These are phyloP conservation scores for Diplodia mutila DNA, from an alignment of 2,329 filamentous ascomycete genomes.

Conservation along the genomic window DNA sequence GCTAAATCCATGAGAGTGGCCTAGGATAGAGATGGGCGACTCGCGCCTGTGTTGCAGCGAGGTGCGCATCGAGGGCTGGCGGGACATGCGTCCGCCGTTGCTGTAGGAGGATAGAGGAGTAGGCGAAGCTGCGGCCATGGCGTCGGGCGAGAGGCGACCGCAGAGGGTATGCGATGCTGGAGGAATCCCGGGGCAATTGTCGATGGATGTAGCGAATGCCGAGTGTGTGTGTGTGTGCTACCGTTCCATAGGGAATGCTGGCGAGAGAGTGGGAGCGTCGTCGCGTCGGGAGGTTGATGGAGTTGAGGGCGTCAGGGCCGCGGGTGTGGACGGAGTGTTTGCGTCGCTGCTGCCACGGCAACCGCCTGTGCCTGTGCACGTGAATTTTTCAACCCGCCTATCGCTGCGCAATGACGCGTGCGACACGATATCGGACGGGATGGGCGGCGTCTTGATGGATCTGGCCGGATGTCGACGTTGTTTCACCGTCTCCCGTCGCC, in stretches of 20 bases:
- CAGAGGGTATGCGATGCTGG: constrained; percentile 24
- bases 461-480: constrained; percentile 5
- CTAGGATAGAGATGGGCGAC: constrained; percentile 51
- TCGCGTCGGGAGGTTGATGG: constrained; percentile 35
- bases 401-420: neutral
- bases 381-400: constrained; percentile 15
- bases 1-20: constrained; percentile 50
- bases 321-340: constrained; percentile 14
- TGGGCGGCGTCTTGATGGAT: neutral
- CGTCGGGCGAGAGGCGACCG: constrained; percentile 17
- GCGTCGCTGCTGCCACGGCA: constrained; percentile 21
- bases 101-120: constrained; percentile 45
- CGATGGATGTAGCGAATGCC: constrained; percentile 42
- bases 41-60: constrained; percentile 43
- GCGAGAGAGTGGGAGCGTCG: constrained; percentile 36
- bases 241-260: constrained; percentile 45
- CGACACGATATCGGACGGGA: neutral
- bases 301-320: constrained; percentile 33
- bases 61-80: constrained; percentile 38
- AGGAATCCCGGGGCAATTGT: constrained; percentile 2
- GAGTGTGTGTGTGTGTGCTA: constrained; percentile 42
- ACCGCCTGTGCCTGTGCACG: constrained; percentile 8
- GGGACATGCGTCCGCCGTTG: constrained; percentile 39
- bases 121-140: constrained; percentile 46
- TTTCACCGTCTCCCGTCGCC: neutral